These are phyloP conservation scores for Dillenia suffruticosa DNA, from an alignment of 164 flowering plant species.

Conservation along the genomic window DNA sequence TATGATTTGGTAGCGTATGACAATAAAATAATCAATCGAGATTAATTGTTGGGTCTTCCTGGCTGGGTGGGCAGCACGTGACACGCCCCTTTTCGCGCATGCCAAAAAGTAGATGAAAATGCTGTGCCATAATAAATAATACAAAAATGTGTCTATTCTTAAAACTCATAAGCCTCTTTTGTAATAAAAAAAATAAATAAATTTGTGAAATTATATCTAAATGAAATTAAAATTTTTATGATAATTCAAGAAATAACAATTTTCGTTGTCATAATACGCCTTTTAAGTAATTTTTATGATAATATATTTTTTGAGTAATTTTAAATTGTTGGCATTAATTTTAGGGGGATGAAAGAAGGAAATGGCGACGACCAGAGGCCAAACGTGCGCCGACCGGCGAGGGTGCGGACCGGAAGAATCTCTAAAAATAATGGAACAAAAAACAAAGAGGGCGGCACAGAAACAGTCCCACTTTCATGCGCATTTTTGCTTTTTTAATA, in stretches of 20 bases:
- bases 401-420: slow-evolving; percentile 19
- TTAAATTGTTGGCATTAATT: background rate
- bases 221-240: too few relatives aligned
- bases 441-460: too few relatives aligned
- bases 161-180: too few relatives aligned
- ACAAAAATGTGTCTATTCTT: background rate
- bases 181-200: too few relatives aligned
- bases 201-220: too few relatives aligned
- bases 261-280: too few relatives aligned
- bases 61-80: slow-evolving; percentile 48
- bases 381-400: slow-evolving; percentile 18
- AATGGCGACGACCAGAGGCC: slow-evolving; percentile 8
- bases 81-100: slow-evolving; percentile 44
- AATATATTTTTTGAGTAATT: too few relatives aligned
- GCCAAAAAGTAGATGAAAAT: slow-evolving; percentile 41
- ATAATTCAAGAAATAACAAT: too few relatives aligned
- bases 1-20: too few relatives aligned
- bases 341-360: background rate
- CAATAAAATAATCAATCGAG: too few relatives aligned
- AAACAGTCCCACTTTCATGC: slow-evolving; percentile 3
- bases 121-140: background rate
- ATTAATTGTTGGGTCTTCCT: background rate
- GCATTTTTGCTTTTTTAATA: slow-evolving; percentile 1
- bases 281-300: too few relatives aligned
- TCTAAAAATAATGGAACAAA: background rate